Evolutionary conservation across 228 moss, liverwort and hornwort species (phyloP), one percentile per base, ranked within the genome.

Genomic region (Sphagnum fallax): DNA sequence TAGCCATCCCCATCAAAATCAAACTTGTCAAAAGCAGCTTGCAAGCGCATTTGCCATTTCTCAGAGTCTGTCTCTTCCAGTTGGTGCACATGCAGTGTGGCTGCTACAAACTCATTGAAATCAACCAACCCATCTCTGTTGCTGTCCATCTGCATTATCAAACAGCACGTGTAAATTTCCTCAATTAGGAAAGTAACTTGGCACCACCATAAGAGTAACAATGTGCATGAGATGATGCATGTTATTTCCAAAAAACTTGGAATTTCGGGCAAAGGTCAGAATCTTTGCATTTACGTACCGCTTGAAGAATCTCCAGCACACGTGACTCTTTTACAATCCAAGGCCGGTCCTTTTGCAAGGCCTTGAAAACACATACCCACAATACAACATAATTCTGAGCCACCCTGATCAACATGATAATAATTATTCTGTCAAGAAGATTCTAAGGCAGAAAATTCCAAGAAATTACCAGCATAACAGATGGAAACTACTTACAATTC

Each of bases 71-170:
- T 77, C 72, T 93, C 89, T 71, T 97, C 91, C 69, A 97, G 65
- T 73, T 97, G 93, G 71, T 93, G 93, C 68, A 97, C 93, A 62
- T 91, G 93, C 60, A 93, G 71, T 14, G 96, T 93, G 50, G 96
- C 96, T 14, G 93, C 96, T 67, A 97, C 93, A 65, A 93, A 97
- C 67, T 97, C 96, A 68, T 90, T 84, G 61, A 97, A 97, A 77
- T 97, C 93, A 59, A 97, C 86, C 60, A 84, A 86, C 53, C 91
- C 93, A 66, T 93, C 96, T 71, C 89, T 77, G 62, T 93, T 97
- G 77, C 91, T 97, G 63, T 97, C 93, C 91, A 97, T 97, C 91
- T 91, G 75, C 58, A 67, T 47, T 65, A 60, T 18, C 50, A 73
- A 32, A 70, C 5, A 55, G 60, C 47, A 70, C 6, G 61, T 10